phyloP scores from a whole-genome alignment of 2,329 filamentous ascomycete species.

The Elsinoe fawcettii region DNA sequence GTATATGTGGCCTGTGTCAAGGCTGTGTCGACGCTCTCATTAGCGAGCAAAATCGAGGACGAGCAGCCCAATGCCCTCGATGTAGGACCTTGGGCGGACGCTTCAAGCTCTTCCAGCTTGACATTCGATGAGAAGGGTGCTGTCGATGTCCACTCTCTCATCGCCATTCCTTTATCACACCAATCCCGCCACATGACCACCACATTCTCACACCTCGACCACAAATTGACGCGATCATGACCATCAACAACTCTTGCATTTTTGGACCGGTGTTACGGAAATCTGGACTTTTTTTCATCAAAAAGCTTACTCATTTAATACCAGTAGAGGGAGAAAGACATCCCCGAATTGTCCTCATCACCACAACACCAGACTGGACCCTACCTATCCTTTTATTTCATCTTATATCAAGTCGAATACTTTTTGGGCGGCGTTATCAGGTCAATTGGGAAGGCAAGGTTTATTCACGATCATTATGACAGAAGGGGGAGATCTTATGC shows the following conservation, averaged over 20 bases:
- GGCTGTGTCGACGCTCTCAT: constrained; percentile 78
- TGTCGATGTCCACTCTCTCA: not conserved
- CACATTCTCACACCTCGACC: not conserved
- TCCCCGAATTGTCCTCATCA: not conserved
- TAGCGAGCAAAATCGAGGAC: constrained; percentile 61
- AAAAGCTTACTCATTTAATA: not conserved
- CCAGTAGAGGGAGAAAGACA: not conserved
- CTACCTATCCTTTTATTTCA: not conserved
- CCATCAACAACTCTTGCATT: not conserved
- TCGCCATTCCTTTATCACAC: not conserved
- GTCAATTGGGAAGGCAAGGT: not conserved
- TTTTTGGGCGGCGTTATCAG: not conserved
- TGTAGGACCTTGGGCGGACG: constrained; percentile 63
- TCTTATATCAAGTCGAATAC: not conserved
- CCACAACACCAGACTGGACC: not conserved
- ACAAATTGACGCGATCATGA: not conserved
- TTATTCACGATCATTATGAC: constrained; percentile 3
- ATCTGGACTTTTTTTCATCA: not conserved
- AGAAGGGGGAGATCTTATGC: not conserved
- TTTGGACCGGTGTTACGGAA: not conserved
- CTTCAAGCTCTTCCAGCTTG: constrained; percentile 79
- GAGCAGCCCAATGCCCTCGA: constrained; percentile 64
- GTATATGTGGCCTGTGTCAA: constrained; percentile 85
- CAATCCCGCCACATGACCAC: not conserved
- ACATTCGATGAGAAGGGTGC: constrained; percentile 55